These are phyloP conservation scores for Chenopodium quinoa DNA, from an alignment of 148 eudicot genomes.

Conservation along the genomic window DNA sequence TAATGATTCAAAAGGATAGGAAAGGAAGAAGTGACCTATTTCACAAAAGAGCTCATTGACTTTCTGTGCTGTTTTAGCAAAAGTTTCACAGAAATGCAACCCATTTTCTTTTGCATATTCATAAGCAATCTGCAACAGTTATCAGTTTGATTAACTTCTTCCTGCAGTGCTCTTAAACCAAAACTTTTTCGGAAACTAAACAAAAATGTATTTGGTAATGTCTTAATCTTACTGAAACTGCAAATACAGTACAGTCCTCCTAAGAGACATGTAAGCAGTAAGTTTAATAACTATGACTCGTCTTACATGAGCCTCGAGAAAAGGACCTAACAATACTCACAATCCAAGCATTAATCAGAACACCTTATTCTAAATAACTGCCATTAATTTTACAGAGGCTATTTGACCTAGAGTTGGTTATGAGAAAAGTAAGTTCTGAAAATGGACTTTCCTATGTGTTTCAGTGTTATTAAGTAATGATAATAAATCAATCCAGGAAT, in stretches of 20 bases:
- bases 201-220: neutral
- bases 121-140: conserved; percentile 47
- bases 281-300: neutral
- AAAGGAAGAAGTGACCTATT: conserved; percentile 25
- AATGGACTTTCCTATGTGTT: neutral
- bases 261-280: neutral
- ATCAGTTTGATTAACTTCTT: neutral
- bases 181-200: neutral
- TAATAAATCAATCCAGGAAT: neutral
- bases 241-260: neutral
- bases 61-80: conserved; percentile 68
- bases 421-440: neutral
- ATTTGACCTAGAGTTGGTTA: neutral
- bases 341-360: neutral
- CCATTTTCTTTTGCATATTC: conserved; percentile 67
- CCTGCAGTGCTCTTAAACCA: neutral
- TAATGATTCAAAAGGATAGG: too few species aligned
- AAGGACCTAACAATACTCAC: neutral
- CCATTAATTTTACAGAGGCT: neutral
- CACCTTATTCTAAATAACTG: neutral
- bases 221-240: conserved; percentile 12
- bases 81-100: conserved; percentile 58
- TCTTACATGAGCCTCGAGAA: neutral
- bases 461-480: neutral
- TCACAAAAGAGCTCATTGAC: conserved; percentile 67